Percentiles rank a stretch among this genome's conserved stretches.
Evolutionary conservation across 1,284 basidiomycete genomes (phyloP).

Genomic region (Papiliotrema laurentii): DNA sequence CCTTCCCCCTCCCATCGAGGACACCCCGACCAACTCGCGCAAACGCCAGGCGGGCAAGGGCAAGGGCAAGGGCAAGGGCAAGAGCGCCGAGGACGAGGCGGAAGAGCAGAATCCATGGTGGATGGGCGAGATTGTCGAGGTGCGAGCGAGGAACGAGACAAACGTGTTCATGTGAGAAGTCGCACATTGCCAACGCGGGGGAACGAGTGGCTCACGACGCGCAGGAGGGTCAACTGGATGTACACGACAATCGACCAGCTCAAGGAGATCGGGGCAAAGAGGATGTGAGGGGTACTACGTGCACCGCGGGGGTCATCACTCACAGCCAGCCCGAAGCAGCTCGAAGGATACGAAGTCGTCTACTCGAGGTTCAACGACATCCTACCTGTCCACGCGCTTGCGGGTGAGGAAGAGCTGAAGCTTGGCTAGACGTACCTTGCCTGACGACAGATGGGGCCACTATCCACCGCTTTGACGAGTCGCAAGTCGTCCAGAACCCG

Average conservation of each 20-base stretch:
- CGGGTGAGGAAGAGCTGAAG: neutral
- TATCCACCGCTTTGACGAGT: too few species aligned
- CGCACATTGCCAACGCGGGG: neutral
- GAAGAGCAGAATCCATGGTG: slow-evolving; percentile 11
- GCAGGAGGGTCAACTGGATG: slow-evolving; percentile 20
- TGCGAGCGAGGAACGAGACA: slow-evolving; percentile 14
- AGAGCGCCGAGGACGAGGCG: neutral
- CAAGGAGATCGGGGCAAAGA: neutral
- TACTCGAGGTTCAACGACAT: slow-evolving; percentile 12
- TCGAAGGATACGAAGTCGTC: slow-evolving; percentile 15
- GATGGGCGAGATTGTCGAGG: slow-evolving; percentile 19
- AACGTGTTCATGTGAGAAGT: slow-evolving; percentile 21
- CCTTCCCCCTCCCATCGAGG: too few species aligned
- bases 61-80: neutral
- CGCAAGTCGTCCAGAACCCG: too few species aligned
- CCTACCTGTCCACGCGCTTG: slow-evolving; percentile 14
- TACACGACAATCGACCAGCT: slow-evolving; percentile 11
- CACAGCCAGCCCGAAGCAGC: too few species aligned
- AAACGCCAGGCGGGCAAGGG: too few species aligned
- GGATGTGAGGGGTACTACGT: neutral
- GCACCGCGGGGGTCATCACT: slow-evolving; percentile 2
- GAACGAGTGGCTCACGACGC: neutral
- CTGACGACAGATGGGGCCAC: too few species aligned
- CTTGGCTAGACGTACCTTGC: too few species aligned
- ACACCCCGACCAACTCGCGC: too few species aligned